Conservation (phyloP, 176 grass and related monocot species). For the Aegilops speltoides region DNA sequence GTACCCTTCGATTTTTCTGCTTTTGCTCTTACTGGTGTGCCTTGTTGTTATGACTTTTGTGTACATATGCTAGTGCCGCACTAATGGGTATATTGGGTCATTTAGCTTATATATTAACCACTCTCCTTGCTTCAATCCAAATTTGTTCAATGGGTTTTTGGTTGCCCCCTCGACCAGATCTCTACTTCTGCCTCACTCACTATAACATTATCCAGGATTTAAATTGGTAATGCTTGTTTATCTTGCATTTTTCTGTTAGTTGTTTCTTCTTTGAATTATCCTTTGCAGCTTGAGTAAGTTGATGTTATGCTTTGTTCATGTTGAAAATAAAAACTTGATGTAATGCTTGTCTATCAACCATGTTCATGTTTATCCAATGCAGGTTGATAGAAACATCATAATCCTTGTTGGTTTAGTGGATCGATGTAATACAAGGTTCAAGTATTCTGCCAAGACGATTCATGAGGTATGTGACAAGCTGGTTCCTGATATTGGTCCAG, state of each 20-base stretch:
- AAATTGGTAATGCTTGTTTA: constrained; percentile 8
- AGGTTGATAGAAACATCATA: background rate
- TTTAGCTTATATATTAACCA: too few species aligned
- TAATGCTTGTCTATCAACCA: background rate
- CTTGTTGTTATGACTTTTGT: background rate
- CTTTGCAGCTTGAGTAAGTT: background rate
- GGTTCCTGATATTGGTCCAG: too few species aligned
- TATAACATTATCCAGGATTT: background rate
- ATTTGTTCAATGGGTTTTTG: background rate
- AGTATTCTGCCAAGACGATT: background rate
- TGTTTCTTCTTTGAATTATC: background rate
- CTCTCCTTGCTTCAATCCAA: too few species aligned
- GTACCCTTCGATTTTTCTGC: background rate
- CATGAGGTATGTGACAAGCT: too few species aligned
- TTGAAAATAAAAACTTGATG: background rate
- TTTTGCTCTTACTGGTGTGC: background rate
- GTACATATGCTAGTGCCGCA: background rate
- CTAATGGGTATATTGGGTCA: too few species aligned
- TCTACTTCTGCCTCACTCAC: background rate
- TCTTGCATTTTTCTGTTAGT: background rate
- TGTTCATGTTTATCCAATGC: background rate
- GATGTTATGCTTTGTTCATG: too few species aligned
- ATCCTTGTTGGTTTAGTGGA: background rate
- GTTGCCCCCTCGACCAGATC: too few species aligned
- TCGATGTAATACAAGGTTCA: background rate